phyloP scores from a whole-genome alignment of 495 filamentous ascomycete genomes.

The Penicillium ucsense region DNA sequence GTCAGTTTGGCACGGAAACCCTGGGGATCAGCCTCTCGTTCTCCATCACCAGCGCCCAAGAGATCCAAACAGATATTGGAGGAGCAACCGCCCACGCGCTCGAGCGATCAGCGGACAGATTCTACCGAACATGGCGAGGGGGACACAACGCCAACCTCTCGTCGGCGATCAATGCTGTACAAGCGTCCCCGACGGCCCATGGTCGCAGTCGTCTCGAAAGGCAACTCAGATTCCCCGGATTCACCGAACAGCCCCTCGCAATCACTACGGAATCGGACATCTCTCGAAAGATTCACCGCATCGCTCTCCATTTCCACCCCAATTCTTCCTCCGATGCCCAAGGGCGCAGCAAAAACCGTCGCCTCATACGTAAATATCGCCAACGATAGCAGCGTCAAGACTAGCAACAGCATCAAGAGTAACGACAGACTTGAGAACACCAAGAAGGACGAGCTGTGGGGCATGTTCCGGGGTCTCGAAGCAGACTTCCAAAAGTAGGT shows the following conservation, averaged over 20 bases:
- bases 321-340: conserved; percentile 44
- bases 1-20: conserved; percentile 57
- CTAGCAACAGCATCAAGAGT: no score
- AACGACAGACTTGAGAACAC: conserved; percentile 19
- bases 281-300: conserved; percentile 47
- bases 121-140: conserved; percentile 16
- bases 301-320: conserved; percentile 36
- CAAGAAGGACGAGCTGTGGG: conserved; percentile 85
- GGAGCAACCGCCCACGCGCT: conserved; percentile 29
- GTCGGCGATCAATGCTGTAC: conserved; percentile 31
- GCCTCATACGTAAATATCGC: conserved; percentile 29
- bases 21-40: conserved; percentile 56
- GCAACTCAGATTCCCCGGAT: conserved; percentile 26
- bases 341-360: conserved; percentile 20
- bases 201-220: conserved; percentile 38
- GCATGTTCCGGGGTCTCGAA: conserved; percentile 70
- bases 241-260: conserved; percentile 39
- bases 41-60: conserved; percentile 47
- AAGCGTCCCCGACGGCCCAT: conserved; percentile 43
- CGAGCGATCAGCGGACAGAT: conserved; percentile 10
- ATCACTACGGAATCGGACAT: conserved; percentile 46
- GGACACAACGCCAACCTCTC: conserved; percentile 11
- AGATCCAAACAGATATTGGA: conserved; percentile 20
- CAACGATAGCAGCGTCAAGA: background rate
- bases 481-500: conserved; percentile 67